These are phyloP conservation scores for Pleoardoris graminearum DNA, from an alignment of 2,329 filamentous ascomycete species.

Conservation along the genomic window DNA sequence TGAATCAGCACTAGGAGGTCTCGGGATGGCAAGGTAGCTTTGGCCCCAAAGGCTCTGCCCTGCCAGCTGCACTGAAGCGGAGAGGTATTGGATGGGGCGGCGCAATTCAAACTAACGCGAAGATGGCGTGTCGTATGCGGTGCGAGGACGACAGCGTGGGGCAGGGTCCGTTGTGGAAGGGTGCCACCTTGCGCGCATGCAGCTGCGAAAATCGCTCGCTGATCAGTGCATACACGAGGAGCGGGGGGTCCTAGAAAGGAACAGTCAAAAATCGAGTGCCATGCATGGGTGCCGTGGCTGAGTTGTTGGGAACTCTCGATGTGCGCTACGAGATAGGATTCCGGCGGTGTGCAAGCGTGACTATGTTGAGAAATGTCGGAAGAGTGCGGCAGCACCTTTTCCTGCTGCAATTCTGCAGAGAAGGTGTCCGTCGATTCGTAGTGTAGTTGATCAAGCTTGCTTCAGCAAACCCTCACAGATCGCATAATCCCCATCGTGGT, in stretches of 20 bases:
- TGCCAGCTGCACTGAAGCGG: not conserved
- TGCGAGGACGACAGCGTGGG: not conserved
- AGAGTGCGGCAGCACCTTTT: not conserved
- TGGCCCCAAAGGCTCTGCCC: not conserved
- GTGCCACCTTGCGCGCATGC: not conserved
- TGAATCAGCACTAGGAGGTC: not conserved
- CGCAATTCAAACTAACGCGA: not conserved
- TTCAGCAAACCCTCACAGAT: too few relatives aligned
- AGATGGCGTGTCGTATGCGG: not conserved
- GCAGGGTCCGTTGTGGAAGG: not conserved
- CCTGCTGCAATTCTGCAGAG: not conserved
- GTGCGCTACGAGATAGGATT: not conserved
- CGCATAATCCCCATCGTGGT: too few relatives aligned
- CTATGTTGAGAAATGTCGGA: not conserved
- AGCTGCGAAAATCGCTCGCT: not conserved
- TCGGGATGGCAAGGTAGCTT: not conserved
- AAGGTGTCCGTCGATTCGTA: too few relatives aligned
- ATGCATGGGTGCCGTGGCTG: not conserved
- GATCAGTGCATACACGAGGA: conserved; percentile 3
- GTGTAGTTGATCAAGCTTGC: too few relatives aligned
- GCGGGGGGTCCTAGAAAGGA: not conserved
- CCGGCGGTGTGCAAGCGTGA: not conserved
- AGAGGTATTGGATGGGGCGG: not conserved
- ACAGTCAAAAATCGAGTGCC: not conserved
- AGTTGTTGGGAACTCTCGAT: not conserved